Percentiles rank a stretch among this genome's conserved stretches.
Conservation (phyloP, 305 asterid species). For the Fraxinus platypoda region DNA sequence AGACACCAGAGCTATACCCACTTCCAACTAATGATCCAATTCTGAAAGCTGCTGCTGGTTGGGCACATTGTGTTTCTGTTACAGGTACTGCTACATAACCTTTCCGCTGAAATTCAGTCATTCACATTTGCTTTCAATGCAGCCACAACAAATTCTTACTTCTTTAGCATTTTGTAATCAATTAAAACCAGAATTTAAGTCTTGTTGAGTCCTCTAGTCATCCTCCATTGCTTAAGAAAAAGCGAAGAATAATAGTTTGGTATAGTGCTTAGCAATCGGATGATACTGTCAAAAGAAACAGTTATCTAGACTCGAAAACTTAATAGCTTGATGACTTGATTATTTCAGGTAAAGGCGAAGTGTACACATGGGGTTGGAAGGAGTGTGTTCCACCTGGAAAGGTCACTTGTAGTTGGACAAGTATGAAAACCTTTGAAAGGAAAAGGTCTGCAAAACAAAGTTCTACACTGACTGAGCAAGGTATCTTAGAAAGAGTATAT, state of each 20-base stretch:
- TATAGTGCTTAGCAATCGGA: not conserved
- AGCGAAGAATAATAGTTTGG: not conserved
- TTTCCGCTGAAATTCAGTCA: not conserved
- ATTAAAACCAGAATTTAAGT: not conserved
- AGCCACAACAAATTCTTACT: slow-evolving; percentile 2
- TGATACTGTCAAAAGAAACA: not conserved
- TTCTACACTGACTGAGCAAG: slow-evolving; percentile 41
- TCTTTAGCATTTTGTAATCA: not conserved
- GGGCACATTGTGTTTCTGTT: slow-evolving; percentile 68
- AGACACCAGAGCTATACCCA: slow-evolving; percentile 54
- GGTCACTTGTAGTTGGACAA: slow-evolving; percentile 32
- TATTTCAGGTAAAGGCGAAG: slow-evolving; percentile 51
- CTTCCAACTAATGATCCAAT: slow-evolving; percentile 53
- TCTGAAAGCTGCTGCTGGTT: slow-evolving; percentile 63
- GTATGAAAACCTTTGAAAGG: slow-evolving; percentile 33
- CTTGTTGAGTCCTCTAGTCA: not conserved
- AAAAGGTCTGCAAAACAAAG: slow-evolving; percentile 35
- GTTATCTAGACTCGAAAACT: not conserved
- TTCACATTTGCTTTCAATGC: slow-evolving; percentile 1
- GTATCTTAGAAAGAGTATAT: slow-evolving; percentile 24
- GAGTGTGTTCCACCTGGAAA: slow-evolving; percentile 66
- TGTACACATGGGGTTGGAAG: slow-evolving; percentile 73
- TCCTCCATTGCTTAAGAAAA: not conserved
- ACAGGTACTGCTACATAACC: slow-evolving; percentile 40
- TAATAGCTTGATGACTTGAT: slow-evolving; percentile 8